A percentile compares a stretch with the other conserved stretches of the same genome.
These are phyloP conservation scores for Sequoiadendron giganteum DNA, from an alignment of 75 land plant genomes.

Conservation along the genomic window DNA sequence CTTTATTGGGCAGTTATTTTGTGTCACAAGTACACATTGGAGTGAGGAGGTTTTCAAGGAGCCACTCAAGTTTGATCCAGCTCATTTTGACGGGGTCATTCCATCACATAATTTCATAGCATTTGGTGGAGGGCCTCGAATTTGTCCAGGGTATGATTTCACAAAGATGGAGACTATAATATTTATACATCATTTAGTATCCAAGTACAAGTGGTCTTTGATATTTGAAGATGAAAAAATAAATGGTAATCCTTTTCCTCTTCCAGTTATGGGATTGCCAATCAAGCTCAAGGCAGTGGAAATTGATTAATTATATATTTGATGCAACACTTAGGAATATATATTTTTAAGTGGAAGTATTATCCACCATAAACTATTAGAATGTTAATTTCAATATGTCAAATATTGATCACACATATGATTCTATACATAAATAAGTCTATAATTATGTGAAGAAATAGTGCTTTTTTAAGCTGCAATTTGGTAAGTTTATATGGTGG, in stretches of 20 bases:
- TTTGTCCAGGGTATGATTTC: conserved; percentile 64
- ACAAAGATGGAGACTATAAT: conserved; percentile 52
- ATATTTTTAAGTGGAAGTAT: no score
- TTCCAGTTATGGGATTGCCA: conserved; percentile 33
- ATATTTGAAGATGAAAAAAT: conserved; percentile 28
- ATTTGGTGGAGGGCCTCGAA: conserved; percentile 67
- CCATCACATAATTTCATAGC: conserved; percentile 47
- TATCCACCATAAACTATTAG: no score
- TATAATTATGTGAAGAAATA: no score
- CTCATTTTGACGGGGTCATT: conserved; percentile 38
- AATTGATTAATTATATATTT: background rate
- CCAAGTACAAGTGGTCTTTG: conserved; percentile 37
- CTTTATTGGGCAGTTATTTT: conserved; percentile 25
- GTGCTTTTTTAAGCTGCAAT: no score
- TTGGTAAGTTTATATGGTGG: no score
- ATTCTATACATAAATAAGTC: no score
- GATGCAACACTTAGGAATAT: no score
- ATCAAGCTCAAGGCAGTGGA: conserved; percentile 16
- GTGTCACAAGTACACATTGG: conserved; percentile 40
- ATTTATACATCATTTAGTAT: conserved; percentile 45
- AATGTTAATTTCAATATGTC: no score
- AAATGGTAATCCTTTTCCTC: conserved; percentile 38
- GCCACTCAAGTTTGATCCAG: conserved; percentile 55
- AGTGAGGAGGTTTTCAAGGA: conserved; percentile 40
- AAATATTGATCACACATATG: no score